These are phyloP conservation scores for Calonectria crousiana DNA, from an alignment of 2,329 filamentous ascomycete genomes.

Conservation along the genomic window DNA sequence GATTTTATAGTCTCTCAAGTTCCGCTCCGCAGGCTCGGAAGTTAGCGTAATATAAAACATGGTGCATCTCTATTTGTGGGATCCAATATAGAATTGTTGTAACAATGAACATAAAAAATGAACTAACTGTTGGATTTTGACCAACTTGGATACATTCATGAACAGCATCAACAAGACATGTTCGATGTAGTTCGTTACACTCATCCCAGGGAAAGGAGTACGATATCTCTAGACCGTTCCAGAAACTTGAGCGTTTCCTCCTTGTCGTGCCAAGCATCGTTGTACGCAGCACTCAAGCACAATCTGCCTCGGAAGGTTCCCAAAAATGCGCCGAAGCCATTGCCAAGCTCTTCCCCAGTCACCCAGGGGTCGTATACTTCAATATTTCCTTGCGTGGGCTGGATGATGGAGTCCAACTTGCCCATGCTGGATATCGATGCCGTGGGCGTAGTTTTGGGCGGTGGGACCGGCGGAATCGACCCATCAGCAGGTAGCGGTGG, in stretches of 20 bases:
- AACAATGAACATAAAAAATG: too few species aligned
- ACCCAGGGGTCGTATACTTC: conserved; percentile 55
- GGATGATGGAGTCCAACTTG: conserved; percentile 49
- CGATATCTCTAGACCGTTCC: conserved; percentile 31
- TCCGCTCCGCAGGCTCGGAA: too few species aligned
- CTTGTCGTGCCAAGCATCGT: conserved; percentile 56
- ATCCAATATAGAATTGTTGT: too few species aligned
- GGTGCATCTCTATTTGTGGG: too few species aligned
- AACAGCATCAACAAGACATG: too few species aligned
- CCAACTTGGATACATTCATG: too few species aligned
- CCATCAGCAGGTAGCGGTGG: conserved; percentile 29
- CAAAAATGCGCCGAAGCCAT: conserved; percentile 53
- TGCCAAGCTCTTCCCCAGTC: conserved; percentile 58
- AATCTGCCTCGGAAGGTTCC: conserved; percentile 53
- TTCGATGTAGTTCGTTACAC: background rate
- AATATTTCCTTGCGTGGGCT: conserved; percentile 41
- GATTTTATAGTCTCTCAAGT: too few species aligned
- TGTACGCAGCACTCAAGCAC: conserved; percentile 55
- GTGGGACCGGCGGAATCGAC: conserved; percentile 36
- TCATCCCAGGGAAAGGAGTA: background rate
- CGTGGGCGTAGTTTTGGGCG: conserved; percentile 40
- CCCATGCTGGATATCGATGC: conserved; percentile 53
- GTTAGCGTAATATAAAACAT: too few species aligned
- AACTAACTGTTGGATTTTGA: too few species aligned
- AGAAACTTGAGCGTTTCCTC: conserved; percentile 37